A percentile compares a stretch with the other conserved stretches of the same genome.
Conservation (phyloP, 306 rosid species). For the Trichosanthes truncata region DNA sequence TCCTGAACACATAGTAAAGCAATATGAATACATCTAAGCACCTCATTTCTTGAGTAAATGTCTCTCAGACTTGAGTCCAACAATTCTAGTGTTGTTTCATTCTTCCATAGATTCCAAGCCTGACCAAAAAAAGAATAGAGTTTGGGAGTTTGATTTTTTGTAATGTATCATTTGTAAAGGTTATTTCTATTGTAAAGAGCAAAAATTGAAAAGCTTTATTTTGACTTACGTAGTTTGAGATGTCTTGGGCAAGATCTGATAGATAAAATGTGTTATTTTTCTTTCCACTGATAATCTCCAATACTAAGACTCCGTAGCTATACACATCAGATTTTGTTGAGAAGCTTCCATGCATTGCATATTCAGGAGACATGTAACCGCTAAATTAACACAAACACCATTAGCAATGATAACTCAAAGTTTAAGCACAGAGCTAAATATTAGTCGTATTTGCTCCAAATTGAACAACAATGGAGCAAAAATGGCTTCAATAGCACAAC, state of each 20-base stretch:
- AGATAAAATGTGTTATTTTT: conserved; percentile 11
- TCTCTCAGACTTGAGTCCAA: conserved; percentile 12
- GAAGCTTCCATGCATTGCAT: conserved; percentile 11
- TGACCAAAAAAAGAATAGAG: background rate
- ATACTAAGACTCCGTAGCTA: conserved; percentile 16
- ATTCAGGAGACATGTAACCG: conserved; percentile 18
- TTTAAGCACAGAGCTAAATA: background rate
- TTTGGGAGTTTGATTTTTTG: too few species aligned
- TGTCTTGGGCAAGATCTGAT: background rate
- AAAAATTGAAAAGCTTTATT: background rate
- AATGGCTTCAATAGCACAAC: too few species aligned
- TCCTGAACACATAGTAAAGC: conserved; percentile 22
- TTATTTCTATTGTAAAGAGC: background rate
- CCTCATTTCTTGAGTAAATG: conserved; percentile 14
- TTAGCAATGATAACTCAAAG: background rate
- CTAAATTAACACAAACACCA: background rate
- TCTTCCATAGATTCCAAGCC: conserved; percentile 27
- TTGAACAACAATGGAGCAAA: too few species aligned
- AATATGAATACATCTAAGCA: conserved; percentile 20
- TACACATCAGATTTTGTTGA: conserved; percentile 12
- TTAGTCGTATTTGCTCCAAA: too few species aligned
- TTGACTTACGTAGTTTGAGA: conserved; percentile 12
- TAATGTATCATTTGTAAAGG: background rate
- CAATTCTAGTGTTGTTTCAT: conserved; percentile 1
- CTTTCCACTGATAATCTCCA: conserved; percentile 17